phyloP scores from a whole-genome alignment of 495 filamentous ascomycete species.

The Beverwykella pulmonaria region DNA sequence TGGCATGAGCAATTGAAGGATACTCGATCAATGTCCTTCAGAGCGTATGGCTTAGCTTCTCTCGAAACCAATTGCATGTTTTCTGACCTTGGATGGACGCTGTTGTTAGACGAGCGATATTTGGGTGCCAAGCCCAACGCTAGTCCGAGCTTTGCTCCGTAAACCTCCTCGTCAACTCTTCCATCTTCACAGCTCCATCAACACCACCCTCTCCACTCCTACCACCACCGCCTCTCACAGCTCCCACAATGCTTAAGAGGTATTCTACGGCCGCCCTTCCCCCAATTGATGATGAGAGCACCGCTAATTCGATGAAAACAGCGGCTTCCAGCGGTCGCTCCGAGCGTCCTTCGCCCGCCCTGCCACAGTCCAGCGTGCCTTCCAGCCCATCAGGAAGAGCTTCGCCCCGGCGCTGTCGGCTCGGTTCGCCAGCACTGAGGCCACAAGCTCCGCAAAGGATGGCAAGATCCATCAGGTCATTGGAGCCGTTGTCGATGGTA shows the following conservation, averaged over 20 bases:
- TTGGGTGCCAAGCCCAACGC: not conserved
- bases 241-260: constrained; percentile 47
- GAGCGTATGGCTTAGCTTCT: too few species aligned
- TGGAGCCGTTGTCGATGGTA: constrained; percentile 77
- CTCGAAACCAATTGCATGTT: too few species aligned
- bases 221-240: constrained; percentile 46
- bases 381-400: constrained; percentile 45
- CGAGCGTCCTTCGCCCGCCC: constrained; percentile 38
- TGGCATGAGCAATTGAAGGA: too few species aligned
- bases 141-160: too few species aligned
- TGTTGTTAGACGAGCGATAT: not conserved
- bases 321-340: constrained; percentile 47
- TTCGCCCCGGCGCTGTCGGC: constrained; percentile 42
- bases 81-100: not conserved
- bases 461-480: constrained; percentile 56
- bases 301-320: constrained; percentile 34
- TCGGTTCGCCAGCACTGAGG: constrained; percentile 41
- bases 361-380: constrained; percentile 39
- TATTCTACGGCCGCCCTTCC: constrained; percentile 20
- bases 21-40: too few species aligned
- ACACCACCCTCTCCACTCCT: constrained; percentile 45
- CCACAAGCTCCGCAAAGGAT: constrained; percentile 42
- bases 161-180: not conserved
- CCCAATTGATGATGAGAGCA: constrained; percentile 38
- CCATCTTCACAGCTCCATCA: not conserved